Base-by-base conservation (phyloP, 139 green algal genomes). In the Trebouxia sp. region DNA sequence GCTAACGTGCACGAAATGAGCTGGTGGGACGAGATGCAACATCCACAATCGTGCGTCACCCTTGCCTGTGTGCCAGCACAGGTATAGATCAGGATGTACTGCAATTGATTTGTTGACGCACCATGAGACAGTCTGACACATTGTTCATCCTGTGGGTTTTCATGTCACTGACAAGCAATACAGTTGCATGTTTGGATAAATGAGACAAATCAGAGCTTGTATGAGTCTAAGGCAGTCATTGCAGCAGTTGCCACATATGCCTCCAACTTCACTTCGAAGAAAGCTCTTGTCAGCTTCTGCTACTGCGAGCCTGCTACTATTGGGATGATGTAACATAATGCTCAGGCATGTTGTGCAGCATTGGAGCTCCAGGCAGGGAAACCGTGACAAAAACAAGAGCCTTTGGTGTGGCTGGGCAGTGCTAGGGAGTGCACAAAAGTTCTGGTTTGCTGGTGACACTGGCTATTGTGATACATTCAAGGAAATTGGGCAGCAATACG, bases 381-480 rank as follows among this genome's bases (percentile, higher is more conserved):
- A 53, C 0, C 81, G 83, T 39, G 88, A 92, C 85, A 79, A 81
- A 50, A 87, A 87, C 42, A 20, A 50, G 11, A 91, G 75, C 5
- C 86, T 96, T 22, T 96, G 92, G 91, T 91, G 91, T 39, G 86
- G 91, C 35, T 96, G 81, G 45, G 86, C 84, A 1, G 83, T 94
- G 6, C 41, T 66, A 38, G 81, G 77, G 0, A 0, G 48, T 26
- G 3, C 83, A 24, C 70, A 69, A 65, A 70, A 72, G 6, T 94
- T 94, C 83, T 96, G 84, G 82, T 96, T 96, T 85, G 90, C 88
- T 10, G 90, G 91, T 8, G 93, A 97, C 82, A 94, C 93, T 2
- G 93, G 91, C 10, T 95, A 95, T 77, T 91, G 85, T 70, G 53
- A 83, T 0, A 87, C 91, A 5, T 96, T 96, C 76, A 84, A 84